Evolutionary conservation across 306 rosid genomes (phyloP).

Genomic region (Pyrus betulifolia): DNA sequence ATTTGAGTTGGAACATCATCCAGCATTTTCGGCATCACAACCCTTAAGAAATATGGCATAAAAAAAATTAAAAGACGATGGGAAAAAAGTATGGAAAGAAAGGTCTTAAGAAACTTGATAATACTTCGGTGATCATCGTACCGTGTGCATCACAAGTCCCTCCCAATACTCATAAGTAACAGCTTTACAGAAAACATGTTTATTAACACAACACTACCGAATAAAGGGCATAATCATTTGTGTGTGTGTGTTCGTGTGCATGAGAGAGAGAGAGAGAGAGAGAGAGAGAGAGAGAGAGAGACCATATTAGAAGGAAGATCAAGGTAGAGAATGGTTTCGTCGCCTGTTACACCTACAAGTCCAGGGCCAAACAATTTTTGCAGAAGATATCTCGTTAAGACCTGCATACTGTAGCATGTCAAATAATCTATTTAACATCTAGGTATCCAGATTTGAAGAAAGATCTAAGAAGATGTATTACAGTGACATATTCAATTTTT

Average conservation of each 20-base stretch:
- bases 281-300: too few species aligned
- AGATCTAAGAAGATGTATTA: too few species aligned
- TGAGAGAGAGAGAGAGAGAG: too few species aligned
- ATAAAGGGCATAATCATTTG: neutral
- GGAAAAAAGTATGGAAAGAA: neutral
- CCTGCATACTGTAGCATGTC: too few species aligned
- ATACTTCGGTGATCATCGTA: neutral
- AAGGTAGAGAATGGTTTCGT: too few species aligned
- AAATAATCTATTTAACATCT: too few species aligned
- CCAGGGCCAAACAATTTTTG: too few species aligned
- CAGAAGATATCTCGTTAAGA: too few species aligned
- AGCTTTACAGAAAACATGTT: neutral
- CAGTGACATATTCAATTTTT: too few species aligned
- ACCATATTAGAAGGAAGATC: too few species aligned
- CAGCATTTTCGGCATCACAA: neutral
- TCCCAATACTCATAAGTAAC: neutral
- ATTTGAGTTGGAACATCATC: constrained; percentile 1
- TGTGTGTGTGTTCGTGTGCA: neutral
- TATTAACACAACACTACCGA: neutral
- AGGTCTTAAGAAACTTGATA: neutral
- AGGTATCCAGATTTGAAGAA: too few species aligned
- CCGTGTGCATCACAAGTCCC: neutral
- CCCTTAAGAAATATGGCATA: neutral
- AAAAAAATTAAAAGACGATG: neutral
- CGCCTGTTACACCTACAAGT: too few species aligned